These are phyloP conservation scores for Acidiella bohemica DNA, from an alignment of 495 filamentous ascomycete species.

Conservation along the genomic window DNA sequence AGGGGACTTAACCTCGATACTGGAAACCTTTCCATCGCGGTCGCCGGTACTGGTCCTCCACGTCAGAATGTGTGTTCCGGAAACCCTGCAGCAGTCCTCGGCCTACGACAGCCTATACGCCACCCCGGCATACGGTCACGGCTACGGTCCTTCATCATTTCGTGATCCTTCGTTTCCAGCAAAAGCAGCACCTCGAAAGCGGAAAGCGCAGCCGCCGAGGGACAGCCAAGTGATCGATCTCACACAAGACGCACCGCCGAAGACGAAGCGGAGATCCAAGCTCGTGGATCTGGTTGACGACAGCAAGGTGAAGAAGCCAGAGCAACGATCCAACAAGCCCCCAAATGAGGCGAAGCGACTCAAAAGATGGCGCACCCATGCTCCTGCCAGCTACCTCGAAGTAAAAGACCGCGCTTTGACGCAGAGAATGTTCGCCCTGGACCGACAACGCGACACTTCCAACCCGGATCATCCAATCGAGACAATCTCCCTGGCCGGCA, in stretches of 20 bases:
- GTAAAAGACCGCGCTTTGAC: constrained; percentile 33
- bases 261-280: constrained; percentile 11
- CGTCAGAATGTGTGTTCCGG: too few relatives aligned
- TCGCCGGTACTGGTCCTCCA: too few relatives aligned
- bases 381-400: constrained; percentile 32
- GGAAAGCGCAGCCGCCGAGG: not conserved
- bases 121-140: too few relatives aligned
- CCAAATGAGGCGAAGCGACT: constrained; percentile 17
- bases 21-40: too few relatives aligned
- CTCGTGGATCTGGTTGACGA: not conserved
- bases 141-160: too few relatives aligned
- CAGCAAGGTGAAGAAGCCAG: not conserved
- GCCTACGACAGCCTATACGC: too few relatives aligned
- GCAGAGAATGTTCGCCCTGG: constrained; percentile 43
- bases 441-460: constrained; percentile 31
- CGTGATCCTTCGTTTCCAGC: too few relatives aligned
- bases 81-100: too few relatives aligned
- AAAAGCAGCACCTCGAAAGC: too few relatives aligned
- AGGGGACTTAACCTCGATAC: too few relatives aligned
- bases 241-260: constrained; percentile 14
- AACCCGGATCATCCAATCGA: constrained; percentile 36
- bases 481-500: constrained; percentile 54
- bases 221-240: constrained; percentile 7
- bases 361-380: constrained; percentile 11
- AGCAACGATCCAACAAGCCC: constrained; percentile 1